Percentiles rank a stretch among this genome's conserved stretches.
These are phyloP conservation scores for Metrosideros polymorpha DNA, from an alignment of 441 rosid species.

Conservation along the genomic window DNA sequence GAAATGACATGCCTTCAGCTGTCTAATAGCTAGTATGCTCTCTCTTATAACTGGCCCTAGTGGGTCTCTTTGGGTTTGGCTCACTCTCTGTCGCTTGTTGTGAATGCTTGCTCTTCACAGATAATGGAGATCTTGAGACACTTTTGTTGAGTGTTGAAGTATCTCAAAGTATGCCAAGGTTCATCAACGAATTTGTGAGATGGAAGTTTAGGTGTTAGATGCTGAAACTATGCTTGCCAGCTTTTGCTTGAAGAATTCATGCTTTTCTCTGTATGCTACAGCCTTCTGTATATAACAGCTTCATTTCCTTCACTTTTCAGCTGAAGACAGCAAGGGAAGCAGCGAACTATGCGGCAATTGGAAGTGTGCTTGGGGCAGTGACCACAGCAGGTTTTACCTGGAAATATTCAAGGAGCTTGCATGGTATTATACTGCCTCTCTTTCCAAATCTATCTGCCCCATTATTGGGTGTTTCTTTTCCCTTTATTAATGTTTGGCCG, in stretches of 20 bases:
- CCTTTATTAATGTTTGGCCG: background rate
- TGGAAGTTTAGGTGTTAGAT: background rate
- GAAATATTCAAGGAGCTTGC: slow-evolving; percentile 82
- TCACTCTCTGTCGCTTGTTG: background rate
- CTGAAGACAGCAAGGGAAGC: slow-evolving; percentile 82
- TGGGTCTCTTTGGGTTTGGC: background rate
- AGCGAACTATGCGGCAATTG: slow-evolving; percentile 32
- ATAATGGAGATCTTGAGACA: background rate
- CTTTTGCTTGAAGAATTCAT: background rate
- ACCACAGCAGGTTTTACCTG: slow-evolving; percentile 78
- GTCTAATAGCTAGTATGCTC: background rate
- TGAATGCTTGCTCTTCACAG: background rate
- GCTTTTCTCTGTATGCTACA: background rate
- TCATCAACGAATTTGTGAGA: background rate
- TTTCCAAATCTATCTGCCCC: background rate
- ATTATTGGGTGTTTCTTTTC: background rate
- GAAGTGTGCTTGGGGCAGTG: slow-evolving; percentile 62
- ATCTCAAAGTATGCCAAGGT: background rate
- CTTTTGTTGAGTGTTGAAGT: background rate
- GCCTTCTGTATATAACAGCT: background rate
- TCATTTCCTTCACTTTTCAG: slow-evolving; percentile 24
- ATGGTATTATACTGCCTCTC: slow-evolving; percentile 37
- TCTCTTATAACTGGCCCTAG: background rate
- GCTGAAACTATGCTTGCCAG: background rate
- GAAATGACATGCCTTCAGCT: background rate